Conservation (phyloP, 805 yeast species). For the Starmera quercuum region DNA sequence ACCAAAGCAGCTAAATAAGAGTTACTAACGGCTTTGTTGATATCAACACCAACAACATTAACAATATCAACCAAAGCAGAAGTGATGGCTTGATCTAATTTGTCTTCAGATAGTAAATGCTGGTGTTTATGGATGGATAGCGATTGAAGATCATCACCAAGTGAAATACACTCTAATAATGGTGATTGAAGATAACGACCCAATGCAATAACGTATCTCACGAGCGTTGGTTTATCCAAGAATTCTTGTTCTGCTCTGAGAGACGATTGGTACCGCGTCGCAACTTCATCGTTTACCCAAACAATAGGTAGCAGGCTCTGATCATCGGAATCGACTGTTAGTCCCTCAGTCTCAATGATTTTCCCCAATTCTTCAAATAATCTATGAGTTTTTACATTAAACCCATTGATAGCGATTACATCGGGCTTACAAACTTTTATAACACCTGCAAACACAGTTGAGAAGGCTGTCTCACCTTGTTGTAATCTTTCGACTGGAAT, state of each 20-base stretch:
- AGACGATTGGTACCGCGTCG: conserved; percentile 79
- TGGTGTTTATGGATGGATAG: conserved; percentile 70
- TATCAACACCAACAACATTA: conserved; percentile 88
- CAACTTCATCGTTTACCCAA: conserved; percentile 91
- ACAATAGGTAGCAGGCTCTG: conserved; percentile 57
- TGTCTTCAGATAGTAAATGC: conserved; percentile 55
- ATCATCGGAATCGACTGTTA: conserved; percentile 43
- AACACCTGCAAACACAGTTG: conserved; percentile 48
- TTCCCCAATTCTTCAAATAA: conserved; percentile 49
- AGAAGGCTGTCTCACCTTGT: conserved; percentile 52
- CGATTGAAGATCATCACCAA: conserved; percentile 67
- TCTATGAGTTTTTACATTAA: conserved; percentile 62
- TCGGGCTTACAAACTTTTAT: conserved; percentile 72
- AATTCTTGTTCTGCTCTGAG: conserved; percentile 68
- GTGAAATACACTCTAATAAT: conserved; percentile 76
- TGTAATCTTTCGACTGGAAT: conserved; percentile 33
- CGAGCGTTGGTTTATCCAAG: conserved; percentile 74
- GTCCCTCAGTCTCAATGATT: conserved; percentile 47
- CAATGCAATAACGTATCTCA: conserved; percentile 78
- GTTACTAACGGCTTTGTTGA: conserved; percentile 81
- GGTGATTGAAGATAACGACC: conserved; percentile 94
- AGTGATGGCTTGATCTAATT: conserved; percentile 58
- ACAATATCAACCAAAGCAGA: conserved; percentile 84
- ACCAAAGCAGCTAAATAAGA: conserved; percentile 62
- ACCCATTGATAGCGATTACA: conserved; percentile 86